Percentiles rank a stretch among this genome's conserved stretches.
These are phyloP conservation scores for Bruguiera sexangula DNA, from an alignment of 345 rosid species.

Conservation along the genomic window DNA sequence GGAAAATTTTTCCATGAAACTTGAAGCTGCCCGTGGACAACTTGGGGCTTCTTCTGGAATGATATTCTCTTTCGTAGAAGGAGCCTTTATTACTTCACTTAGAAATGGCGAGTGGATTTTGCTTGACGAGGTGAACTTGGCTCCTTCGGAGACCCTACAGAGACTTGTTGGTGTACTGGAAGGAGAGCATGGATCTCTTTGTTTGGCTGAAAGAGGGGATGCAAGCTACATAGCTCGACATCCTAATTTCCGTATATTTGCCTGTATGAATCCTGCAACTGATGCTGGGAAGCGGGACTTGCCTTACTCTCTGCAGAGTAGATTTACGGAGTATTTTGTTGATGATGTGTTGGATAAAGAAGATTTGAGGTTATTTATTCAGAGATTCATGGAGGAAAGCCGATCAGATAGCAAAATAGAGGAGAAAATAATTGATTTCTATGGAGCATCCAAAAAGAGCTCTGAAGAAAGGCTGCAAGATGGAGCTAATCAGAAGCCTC, in stretches of 20 bases:
- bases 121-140: conserved; percentile 96
- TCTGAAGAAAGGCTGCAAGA: conserved; percentile 91
- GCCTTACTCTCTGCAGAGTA: conserved; percentile 65
- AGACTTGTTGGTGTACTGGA: conserved; percentile 89
- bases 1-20: conserved; percentile 50
- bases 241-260: conserved; percentile 74
- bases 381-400: conserved; percentile 59
- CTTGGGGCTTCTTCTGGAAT: conserved; percentile 65
- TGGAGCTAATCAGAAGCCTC: conserved; percentile 98
- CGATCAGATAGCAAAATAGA: conserved; percentile 47
- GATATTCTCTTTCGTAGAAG: conserved; percentile 94
- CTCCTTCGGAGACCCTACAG: conserved; percentile 91
- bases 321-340: conserved; percentile 88
- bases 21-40: conserved; percentile 52
- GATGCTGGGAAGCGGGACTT: conserved; percentile 98
- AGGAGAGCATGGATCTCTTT: conserved; percentile 81
- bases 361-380: conserved; percentile 71
- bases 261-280: conserved; percentile 98
- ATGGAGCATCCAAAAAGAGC: conserved; percentile 66
- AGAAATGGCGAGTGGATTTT: conserved; percentile 88
- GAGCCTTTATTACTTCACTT: conserved; percentile 86
- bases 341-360: conserved; percentile 71
- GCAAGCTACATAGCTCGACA: conserved; percentile 60
- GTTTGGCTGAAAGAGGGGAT: conserved; percentile 97
- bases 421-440: conserved; percentile 57